These are phyloP conservation scores for Salix brachista DNA, from an alignment of 345 rosid genomes.

Conservation along the genomic window DNA sequence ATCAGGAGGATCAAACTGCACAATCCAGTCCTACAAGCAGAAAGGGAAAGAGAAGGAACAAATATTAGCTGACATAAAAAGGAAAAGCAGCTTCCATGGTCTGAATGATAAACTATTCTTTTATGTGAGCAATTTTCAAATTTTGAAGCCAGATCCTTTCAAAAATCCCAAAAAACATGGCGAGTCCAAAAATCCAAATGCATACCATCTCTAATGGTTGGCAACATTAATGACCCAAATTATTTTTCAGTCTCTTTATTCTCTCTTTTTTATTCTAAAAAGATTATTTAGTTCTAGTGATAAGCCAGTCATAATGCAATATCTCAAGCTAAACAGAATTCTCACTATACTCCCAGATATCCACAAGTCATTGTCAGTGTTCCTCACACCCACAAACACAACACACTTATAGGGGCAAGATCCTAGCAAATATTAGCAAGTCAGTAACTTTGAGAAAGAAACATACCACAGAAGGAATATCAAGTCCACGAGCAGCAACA, in stretches of 20 bases:
- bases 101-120: neutral
- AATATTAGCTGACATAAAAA: neutral
- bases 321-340: no score
- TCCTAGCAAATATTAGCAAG: neutral
- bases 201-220: neutral
- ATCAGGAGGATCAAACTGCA: slow-evolving; percentile 99
- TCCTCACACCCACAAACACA: neutral
- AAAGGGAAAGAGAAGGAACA: slow-evolving; percentile 1
- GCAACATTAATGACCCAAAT: no score
- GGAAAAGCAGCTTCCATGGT: neutral
- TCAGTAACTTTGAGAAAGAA: neutral
- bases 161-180: neutral
- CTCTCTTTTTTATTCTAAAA: no score
- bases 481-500: slow-evolving; percentile 99
- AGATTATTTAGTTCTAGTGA: no score
- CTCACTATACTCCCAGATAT: no score
- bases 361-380: no score
- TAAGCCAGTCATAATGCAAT: no score
- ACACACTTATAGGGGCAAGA: neutral
- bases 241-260: no score
- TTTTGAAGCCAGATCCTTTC: neutral
- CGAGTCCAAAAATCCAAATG: neutral
- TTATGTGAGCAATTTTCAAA: neutral
- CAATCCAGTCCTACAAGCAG: slow-evolving; percentile 82
- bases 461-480: slow-evolving; percentile 91